Conservation (phyloP, 768 basidiomycete species). For the Boletus rubroflammeus region DNA sequence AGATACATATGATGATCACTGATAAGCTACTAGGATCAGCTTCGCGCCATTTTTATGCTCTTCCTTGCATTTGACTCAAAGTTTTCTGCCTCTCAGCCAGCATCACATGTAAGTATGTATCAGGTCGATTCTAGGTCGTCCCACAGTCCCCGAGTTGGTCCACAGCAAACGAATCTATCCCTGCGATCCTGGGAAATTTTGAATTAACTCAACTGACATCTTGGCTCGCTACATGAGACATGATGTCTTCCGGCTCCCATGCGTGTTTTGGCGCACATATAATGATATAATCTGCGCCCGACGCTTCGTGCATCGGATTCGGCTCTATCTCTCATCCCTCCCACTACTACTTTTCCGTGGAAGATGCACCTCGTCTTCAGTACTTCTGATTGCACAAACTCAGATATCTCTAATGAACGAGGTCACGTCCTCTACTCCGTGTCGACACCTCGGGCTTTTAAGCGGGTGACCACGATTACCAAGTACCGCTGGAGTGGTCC, state of each 20-base stretch:
- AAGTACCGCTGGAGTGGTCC: slow-evolving; percentile 23
- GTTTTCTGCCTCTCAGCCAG: too few relatives aligned
- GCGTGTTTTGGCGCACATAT: background rate
- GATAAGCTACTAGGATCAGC: background rate
- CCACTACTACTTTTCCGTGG: background rate
- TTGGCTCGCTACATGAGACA: slow-evolving; percentile 13
- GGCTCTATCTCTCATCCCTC: background rate
- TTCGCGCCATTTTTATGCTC: background rate
- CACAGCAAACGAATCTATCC: background rate
- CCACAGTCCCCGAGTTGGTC: background rate
- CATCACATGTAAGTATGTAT: too few relatives aligned
- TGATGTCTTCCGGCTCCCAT: slow-evolving; percentile 3
- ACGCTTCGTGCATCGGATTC: background rate
- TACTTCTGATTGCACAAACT: slow-evolving; percentile 17
- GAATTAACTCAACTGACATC: slow-evolving; percentile 5
- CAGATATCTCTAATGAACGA: slow-evolving; percentile 15
- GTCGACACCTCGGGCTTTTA: slow-evolving; percentile 12
- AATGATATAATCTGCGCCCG: background rate
- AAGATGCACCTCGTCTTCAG: slow-evolving; percentile 24
- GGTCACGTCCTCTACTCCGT: slow-evolving; percentile 23
- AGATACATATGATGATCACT: background rate
- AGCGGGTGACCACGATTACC: slow-evolving; percentile 22
- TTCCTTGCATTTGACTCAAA: background rate
- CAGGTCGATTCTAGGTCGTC: background rate
- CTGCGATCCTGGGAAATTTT: background rate